phyloP scores from a whole-genome alignment of 176 grass and related monocot species.

The bread wheat (Triticum aestivum) region IWGSC_CS_RefSeq_v2.1 NC_057798.1:13278515-13279014 shows the following conservation, averaged over 20 bases:
- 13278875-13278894: not conserved
- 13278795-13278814: slow-evolving; percentile 4
- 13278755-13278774: not conserved
- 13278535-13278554: too few relatives aligned
- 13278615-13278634: not conserved
- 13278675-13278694: not conserved
- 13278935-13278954: not conserved
- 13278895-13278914: not conserved
- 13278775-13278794: not conserved
- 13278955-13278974: not conserved
- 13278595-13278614: not conserved
- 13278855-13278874: not conserved
- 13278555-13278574: too few relatives aligned
- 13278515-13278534: not conserved
- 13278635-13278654: too few relatives aligned
- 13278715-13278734: not conserved
- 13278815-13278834: not conserved
- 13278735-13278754: not conserved
- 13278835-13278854: not conserved
- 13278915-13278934: not conserved
- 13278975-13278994: not conserved
- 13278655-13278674: not conserved
- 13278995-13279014: not conserved
- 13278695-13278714: slow-evolving; percentile 9
- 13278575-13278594: too few relatives aligned